These are phyloP conservation scores for Blastomyces parvus DNA, from an alignment of 2,329 filamentous ascomycete species.

Conservation along the genomic window DNA sequence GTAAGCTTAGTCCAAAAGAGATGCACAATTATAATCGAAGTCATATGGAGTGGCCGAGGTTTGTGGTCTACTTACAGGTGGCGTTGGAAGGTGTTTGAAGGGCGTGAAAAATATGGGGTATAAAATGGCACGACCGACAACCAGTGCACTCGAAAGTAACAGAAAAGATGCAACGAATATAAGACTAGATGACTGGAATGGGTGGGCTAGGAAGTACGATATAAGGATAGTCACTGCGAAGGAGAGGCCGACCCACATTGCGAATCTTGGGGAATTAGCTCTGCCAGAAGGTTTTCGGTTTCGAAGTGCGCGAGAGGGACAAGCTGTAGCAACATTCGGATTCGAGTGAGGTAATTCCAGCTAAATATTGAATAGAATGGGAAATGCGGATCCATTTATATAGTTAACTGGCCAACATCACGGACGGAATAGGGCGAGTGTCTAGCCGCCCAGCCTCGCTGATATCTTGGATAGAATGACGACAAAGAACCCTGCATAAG, in stretches of 20 bases:
- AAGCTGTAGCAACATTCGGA: background rate
- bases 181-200: slow-evolving; percentile 5
- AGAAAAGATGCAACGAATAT: slow-evolving; percentile 10
- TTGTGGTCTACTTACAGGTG: slow-evolving; percentile 33
- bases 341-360: background rate
- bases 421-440: too few species aligned
- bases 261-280: background rate
- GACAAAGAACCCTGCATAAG: background rate
- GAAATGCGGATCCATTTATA: background rate
- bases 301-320: background rate
- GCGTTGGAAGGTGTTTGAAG: slow-evolving; percentile 47
- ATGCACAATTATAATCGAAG: background rate
- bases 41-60: background rate
- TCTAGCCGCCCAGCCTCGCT: too few species aligned
- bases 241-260: background rate
- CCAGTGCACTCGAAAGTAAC: background rate
- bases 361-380: too few species aligned
- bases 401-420: background rate
- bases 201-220: slow-evolving; percentile 6
- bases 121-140: slow-evolving; percentile 36
- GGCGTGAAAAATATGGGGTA: slow-evolving; percentile 52
- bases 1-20: background rate
- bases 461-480: background rate
- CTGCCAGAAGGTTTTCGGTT: background rate
- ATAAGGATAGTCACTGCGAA: background rate